Evolutionary conservation across 176 grass and related monocot species (phyloP).

Genomic region (Phoenix dactylifera): DNA sequence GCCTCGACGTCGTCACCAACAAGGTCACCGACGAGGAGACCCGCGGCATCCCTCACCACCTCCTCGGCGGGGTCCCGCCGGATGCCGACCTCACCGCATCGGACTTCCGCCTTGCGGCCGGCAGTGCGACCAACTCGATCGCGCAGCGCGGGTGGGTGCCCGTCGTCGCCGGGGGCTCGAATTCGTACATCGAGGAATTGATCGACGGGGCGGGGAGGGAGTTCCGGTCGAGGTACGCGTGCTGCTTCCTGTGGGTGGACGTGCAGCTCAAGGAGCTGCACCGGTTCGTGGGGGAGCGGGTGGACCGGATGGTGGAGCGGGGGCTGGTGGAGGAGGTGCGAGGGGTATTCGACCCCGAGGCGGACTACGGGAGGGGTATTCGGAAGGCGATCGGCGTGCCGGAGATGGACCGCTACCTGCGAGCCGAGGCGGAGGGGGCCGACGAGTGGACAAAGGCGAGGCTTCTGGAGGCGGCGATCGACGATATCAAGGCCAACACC

Average conservation of each 20-base stretch:
- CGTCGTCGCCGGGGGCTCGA: slow-evolving; percentile 37
- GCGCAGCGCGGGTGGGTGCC: slow-evolving; percentile 19
- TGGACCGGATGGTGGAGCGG: slow-evolving; percentile 32
- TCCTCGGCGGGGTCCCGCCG: slow-evolving; percentile 20
- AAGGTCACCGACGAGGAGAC: slow-evolving; percentile 34
- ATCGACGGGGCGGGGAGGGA: slow-evolving; percentile 23
- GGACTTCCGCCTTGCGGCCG: slow-evolving; percentile 32
- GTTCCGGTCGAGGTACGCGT: slow-evolving; percentile 15
- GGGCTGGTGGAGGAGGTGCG: slow-evolving; percentile 31
- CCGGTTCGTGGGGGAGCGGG: slow-evolving; percentile 28
- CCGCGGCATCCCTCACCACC: slow-evolving; percentile 40
- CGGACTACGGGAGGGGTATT: slow-evolving; percentile 27
- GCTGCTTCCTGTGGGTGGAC: slow-evolving; percentile 50
- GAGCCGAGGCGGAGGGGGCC: neutral
- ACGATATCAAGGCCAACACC: slow-evolving; percentile 49
- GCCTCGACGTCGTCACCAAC: slow-evolving; percentile 43
- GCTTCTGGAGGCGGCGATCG: slow-evolving; percentile 25
- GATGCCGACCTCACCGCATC: slow-evolving; percentile 26
- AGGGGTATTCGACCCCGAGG: slow-evolving; percentile 11
- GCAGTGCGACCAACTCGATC: neutral
- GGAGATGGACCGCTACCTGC: slow-evolving; percentile 40
- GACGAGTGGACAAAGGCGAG: neutral
- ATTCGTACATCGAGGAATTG: slow-evolving; percentile 38
- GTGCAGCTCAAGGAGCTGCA: slow-evolving; percentile 27
- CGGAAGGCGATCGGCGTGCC: slow-evolving; percentile 44